Conservation (phyloP, 805 yeast genomes). For the Barnettozyma botsteinii region DNA sequence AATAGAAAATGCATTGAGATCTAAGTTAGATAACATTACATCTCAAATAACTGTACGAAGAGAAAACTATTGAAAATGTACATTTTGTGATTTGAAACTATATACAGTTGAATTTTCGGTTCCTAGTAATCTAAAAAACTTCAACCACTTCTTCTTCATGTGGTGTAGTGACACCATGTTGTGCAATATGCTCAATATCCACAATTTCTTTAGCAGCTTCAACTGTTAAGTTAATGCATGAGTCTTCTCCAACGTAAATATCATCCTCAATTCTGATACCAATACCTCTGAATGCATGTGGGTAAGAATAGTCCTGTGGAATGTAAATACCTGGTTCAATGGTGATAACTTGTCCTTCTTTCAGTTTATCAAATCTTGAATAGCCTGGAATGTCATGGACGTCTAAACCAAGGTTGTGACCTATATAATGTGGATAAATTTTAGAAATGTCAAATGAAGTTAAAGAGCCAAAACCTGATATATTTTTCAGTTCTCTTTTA, state of each 20-base stretch:
- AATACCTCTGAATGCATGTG: constrained; percentile 74
- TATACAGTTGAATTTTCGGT: too few species aligned
- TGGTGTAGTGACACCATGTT: constrained; percentile 50
- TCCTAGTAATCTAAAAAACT: constrained; percentile 12
- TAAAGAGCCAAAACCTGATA: constrained; percentile 53
- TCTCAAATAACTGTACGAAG: background rate
- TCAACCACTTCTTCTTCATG: constrained; percentile 37
- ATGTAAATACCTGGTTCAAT: constrained; percentile 95
- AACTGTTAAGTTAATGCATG: constrained; percentile 58
- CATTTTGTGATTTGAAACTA: background rate
- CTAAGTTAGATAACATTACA: constrained; percentile 4
- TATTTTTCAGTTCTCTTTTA: constrained; percentile 58
- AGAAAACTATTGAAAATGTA: too few species aligned
- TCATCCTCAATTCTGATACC: constrained; percentile 96
- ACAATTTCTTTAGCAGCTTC: constrained; percentile 82
- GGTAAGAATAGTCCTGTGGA: constrained; percentile 66
- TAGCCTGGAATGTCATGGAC: constrained; percentile 74
- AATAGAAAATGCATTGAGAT: constrained; percentile 12
- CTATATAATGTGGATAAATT: constrained; percentile 88
- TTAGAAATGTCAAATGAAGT: constrained; percentile 47
- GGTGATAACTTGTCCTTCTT: constrained; percentile 78
- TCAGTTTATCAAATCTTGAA: constrained; percentile 49
- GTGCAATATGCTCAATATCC: constrained; percentile 70
- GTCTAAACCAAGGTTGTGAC: constrained; percentile 92
- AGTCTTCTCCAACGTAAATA: constrained; percentile 66